phyloP scores from a whole-genome alignment of 495 filamentous ascomycete genomes.

The Lasiosphaeriaceae sp. region DNA sequence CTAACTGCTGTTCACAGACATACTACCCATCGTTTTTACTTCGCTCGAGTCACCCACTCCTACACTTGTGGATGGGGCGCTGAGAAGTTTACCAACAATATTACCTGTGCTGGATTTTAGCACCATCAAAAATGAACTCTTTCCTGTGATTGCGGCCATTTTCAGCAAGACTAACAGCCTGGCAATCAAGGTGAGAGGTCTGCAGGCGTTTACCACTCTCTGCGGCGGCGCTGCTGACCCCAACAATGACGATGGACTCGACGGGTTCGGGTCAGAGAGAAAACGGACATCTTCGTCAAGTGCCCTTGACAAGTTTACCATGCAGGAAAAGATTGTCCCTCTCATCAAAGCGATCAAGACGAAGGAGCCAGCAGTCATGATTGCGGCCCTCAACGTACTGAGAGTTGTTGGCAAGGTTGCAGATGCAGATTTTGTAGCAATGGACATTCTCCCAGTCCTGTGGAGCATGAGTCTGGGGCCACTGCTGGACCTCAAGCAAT shows the following conservation, averaged over 20 bases:
- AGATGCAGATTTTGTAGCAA: conserved; percentile 88
- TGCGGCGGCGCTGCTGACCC: conserved; percentile 68
- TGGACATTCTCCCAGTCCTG: conserved; percentile 82
- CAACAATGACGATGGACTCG: conserved; percentile 61
- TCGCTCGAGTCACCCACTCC: conserved; percentile 87
- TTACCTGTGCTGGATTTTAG: conserved; percentile 87
- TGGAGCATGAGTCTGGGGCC: conserved; percentile 94
- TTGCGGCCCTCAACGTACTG: conserved; percentile 83
- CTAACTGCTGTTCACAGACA: conserved; percentile 50
- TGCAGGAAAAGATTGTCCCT: conserved; percentile 94
- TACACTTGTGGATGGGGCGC: conserved; percentile 76
- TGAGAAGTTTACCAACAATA: conserved; percentile 68
- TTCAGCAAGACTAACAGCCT: conserved; percentile 91
- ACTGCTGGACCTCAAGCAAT: conserved; percentile 79
- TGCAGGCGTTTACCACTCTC: conserved; percentile 84
- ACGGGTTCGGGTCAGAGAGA: conserved; percentile 55
- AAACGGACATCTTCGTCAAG: conserved; percentile 58
- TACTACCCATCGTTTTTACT: conserved; percentile 76
- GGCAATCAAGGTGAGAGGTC: conserved; percentile 84
- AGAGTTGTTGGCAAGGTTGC: conserved; percentile 74
- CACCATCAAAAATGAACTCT: conserved; percentile 92
- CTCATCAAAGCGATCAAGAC: conserved; percentile 92
- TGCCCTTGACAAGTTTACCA: conserved; percentile 91
- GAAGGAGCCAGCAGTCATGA: conserved; percentile 95
- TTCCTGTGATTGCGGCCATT: conserved; percentile 81